Evolutionary conservation across 805 yeast genomes (phyloP).

Genomic region (Wickerhamiella azymoides): DNA sequence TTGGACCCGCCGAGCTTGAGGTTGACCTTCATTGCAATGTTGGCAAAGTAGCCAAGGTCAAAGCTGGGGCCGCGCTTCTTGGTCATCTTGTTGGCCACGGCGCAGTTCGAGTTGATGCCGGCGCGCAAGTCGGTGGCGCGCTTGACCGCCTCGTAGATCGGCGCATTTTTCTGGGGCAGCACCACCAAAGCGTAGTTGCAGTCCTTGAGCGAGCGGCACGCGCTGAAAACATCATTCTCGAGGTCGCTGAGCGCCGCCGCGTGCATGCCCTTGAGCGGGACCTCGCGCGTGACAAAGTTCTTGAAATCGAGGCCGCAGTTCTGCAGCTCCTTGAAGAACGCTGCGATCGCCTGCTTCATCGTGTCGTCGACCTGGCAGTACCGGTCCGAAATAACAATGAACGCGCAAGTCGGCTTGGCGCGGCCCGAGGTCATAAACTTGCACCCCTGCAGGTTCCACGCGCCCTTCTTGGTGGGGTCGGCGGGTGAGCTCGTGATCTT

Average conservation of each 20-base stretch:
- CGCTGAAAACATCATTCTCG: slow-evolving; percentile 4
- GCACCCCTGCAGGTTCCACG: slow-evolving; percentile 9
- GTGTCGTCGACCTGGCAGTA: slow-evolving; percentile 3
- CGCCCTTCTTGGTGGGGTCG: slow-evolving; percentile 9
- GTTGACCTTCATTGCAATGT: slow-evolving; percentile 10
- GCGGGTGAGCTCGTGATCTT: slow-evolving; percentile 5
- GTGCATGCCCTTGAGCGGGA: slow-evolving; percentile 4
- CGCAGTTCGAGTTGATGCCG: slow-evolving; percentile 7
- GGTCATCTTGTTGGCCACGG: slow-evolving; percentile 8
- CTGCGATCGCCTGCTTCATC: slow-evolving; percentile 6
- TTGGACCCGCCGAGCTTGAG: slow-evolving; percentile 8
- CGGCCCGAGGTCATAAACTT: slow-evolving; percentile 6
- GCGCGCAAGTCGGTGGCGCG: slow-evolving; percentile 10
- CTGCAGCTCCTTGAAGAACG: slow-evolving; percentile 7
- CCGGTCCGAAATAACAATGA: slow-evolving; percentile 7
- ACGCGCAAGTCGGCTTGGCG: slow-evolving; percentile 5
- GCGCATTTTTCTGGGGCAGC: slow-evolving; percentile 5
- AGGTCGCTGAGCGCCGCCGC: slow-evolving; percentile 1
- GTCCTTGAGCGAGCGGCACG: slow-evolving; percentile 5
- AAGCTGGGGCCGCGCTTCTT: slow-evolving; percentile 7
- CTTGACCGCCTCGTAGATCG: slow-evolving; percentile 9
- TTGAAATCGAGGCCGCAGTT: slow-evolving; percentile 7
- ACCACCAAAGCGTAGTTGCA: slow-evolving; percentile 8
- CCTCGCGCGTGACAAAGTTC: background rate
- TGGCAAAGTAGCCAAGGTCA: slow-evolving; percentile 9